A percentile compares a stretch with the other conserved stretches of the same genome.
Evolutionary conservation across 768 basidiomycete genomes (phyloP).

Genomic region (Lentinula edodes): DNA sequence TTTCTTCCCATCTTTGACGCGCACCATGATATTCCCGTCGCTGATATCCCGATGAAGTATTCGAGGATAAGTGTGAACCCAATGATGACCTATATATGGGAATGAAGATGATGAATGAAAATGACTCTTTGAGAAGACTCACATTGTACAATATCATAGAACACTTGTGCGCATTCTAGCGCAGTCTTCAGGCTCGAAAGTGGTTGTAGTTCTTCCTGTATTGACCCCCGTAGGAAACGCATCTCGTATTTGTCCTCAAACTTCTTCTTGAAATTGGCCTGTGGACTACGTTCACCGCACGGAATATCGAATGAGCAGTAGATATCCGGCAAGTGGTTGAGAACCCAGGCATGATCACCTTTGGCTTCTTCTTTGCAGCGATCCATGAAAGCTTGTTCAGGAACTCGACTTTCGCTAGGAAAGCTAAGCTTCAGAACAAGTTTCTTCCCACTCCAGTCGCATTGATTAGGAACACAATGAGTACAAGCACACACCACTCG

Average conservation of each 20-base stretch:
- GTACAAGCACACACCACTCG: too few species aligned
- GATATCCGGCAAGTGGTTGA: neutral
- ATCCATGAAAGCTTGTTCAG: neutral
- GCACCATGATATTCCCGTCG: conserved; percentile 1
- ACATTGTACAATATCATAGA: neutral
- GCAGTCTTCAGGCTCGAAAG: neutral
- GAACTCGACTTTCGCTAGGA: neutral
- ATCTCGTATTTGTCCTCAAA: neutral
- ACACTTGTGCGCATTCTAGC: neutral
- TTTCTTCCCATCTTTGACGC: neutral
- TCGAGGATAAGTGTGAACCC: neutral
- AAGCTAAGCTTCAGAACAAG: neutral
- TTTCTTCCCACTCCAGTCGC: too few species aligned
- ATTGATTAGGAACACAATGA: too few species aligned
- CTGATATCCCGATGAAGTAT: conserved; percentile 3
- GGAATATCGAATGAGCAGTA: neutral
- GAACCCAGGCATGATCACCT: neutral
- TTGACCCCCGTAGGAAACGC: neutral
- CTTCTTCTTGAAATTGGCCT: neutral
- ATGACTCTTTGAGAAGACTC: neutral
- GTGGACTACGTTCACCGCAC: neutral
- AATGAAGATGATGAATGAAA: neutral
- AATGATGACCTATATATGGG: neutral
- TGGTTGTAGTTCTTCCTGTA: neutral
- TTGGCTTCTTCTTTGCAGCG: neutral